These are phyloP conservation scores for Crithidia mellificae DNA, from an alignment of 208 protist genomes.

Conservation along the genomic window DNA sequence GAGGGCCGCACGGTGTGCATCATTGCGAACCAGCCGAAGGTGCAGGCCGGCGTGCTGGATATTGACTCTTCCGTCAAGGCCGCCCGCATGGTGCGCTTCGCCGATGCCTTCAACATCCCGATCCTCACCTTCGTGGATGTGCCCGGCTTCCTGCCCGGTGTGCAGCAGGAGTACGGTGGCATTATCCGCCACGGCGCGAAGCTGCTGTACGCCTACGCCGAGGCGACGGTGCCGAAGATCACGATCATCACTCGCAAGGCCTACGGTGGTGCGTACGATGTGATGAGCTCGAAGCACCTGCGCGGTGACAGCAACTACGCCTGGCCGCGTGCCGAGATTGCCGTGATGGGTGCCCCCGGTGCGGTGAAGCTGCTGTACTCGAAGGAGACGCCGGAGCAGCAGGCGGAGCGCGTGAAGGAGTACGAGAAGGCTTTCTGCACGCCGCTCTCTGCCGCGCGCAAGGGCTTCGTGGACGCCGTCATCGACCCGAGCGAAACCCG, in stretches of 20 bases:
- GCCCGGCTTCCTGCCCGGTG: constrained; percentile 96
- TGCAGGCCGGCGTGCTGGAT: constrained; percentile 94
- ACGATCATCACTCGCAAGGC: constrained; percentile 97
- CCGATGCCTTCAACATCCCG: constrained; percentile 97
- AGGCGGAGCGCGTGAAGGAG: constrained; percentile 58
- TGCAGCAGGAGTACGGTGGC: constrained; percentile 89
- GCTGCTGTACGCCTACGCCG: constrained; percentile 97
- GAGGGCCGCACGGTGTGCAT: constrained; percentile 92
- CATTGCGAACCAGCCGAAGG: constrained; percentile 95
- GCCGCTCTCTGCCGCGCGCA: constrained; percentile 86
- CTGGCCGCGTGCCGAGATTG: constrained; percentile 95
- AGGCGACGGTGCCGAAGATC: constrained; percentile 96
- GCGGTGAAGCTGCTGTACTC: constrained; percentile 93
- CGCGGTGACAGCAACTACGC: constrained; percentile 95
- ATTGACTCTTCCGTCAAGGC: constrained; percentile 91
- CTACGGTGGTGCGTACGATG: constrained; percentile 97
- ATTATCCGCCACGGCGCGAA: constrained; percentile 98
- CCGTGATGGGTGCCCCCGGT: constrained; percentile 96
- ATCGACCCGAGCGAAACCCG: constrained; percentile 90
- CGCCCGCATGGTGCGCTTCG: constrained; percentile 96
- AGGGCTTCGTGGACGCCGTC: constrained; percentile 95
- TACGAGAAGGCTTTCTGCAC: constrained; percentile 92
- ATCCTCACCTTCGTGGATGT: constrained; percentile 97
- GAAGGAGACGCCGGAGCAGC: constrained; percentile 49
- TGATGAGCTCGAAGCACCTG: constrained; percentile 96